Evolutionary conservation across 2,329 filamentous ascomycete genomes (phyloP).

Genomic region (Lizonia empirigonia): DNA sequence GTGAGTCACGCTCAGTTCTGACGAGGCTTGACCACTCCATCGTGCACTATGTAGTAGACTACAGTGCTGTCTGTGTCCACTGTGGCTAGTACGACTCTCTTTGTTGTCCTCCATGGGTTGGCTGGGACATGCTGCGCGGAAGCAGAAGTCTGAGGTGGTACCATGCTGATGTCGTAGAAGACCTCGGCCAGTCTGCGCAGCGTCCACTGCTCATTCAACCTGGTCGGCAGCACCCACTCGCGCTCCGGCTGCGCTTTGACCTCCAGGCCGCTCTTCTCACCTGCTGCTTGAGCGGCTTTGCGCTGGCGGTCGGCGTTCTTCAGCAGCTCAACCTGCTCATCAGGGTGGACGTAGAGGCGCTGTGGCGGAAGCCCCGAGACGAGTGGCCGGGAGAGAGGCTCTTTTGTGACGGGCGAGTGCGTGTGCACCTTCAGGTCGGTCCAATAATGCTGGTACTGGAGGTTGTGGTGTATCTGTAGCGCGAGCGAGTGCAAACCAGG

Average conservation of each 20-base stretch:
- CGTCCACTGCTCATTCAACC: slow-evolving; percentile 75
- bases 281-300: slow-evolving; percentile 44
- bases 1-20: slow-evolving; percentile 65
- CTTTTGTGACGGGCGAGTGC: slow-evolving; percentile 48
- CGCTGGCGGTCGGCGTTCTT: slow-evolving; percentile 59
- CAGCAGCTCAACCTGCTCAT: slow-evolving; percentile 77
- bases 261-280: slow-evolving; percentile 50
- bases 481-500: slow-evolving; percentile 57
- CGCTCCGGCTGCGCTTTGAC: slow-evolving; percentile 51
- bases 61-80: slow-evolving; percentile 81
- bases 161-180: slow-evolving; percentile 63
- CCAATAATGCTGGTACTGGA: slow-evolving; percentile 79
- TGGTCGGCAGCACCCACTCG: slow-evolving; percentile 79
- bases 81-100: slow-evolving; percentile 75
- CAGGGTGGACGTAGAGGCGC: slow-evolving; percentile 77
- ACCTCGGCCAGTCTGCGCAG: slow-evolving; percentile 68
- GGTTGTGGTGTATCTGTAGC: slow-evolving; percentile 69
- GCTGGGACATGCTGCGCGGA: slow-evolving; percentile 15
- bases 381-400: slow-evolving; percentile 63
- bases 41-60: slow-evolving; percentile 83
- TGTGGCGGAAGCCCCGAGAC: slow-evolving; percentile 75
- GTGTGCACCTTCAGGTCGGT: slow-evolving; percentile 63
- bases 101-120: slow-evolving; percentile 57
- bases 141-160: slow-evolving; percentile 46
- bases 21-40: slow-evolving; percentile 84